Conservation (phyloP, 164 flowering plant genomes). For the Magnolia sinica region DNA sequence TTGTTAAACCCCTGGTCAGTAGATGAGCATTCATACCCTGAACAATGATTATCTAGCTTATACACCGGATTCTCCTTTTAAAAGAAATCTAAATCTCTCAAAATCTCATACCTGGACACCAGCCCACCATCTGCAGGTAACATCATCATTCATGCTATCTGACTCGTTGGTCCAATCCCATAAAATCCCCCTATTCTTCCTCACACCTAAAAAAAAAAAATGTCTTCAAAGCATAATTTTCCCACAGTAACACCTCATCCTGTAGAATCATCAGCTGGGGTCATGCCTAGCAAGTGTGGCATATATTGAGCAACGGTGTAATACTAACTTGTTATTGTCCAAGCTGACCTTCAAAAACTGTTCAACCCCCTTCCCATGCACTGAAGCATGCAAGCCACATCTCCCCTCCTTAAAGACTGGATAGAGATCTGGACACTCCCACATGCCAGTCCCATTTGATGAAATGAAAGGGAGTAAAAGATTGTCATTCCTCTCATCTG, state of each 20-base stretch:
- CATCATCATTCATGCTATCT: conserved; percentile 30
- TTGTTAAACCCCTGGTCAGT: too few relatives aligned
- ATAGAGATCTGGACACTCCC: too few relatives aligned
- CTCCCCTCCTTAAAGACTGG: background rate
- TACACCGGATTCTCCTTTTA: too few relatives aligned
- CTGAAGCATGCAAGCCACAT: background rate
- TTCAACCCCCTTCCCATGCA: background rate
- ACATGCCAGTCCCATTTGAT: background rate
- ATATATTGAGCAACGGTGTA: conserved; percentile 59
- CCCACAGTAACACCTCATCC: conserved; percentile 29
- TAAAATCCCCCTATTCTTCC: conserved; percentile 57
- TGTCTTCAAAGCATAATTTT: conserved; percentile 79
- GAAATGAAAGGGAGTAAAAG: background rate
- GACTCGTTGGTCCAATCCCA: conserved; percentile 96
- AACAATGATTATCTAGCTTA: too few relatives aligned
- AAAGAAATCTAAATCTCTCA: background rate
- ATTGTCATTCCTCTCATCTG: background rate
- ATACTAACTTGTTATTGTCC: conserved; percentile 57
- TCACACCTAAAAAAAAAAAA: conserved; percentile 46
- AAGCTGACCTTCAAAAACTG: conserved; percentile 51
- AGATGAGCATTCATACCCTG: too few relatives aligned
- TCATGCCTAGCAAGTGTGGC: conserved; percentile 41
- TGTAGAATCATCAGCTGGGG: conserved; percentile 43
- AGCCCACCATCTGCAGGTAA: conserved; percentile 64
- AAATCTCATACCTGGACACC: conserved; percentile 61